phyloP scores from a whole-genome alignment of 345 rosid genomes.

The Ceriops zippeliana region DNA sequence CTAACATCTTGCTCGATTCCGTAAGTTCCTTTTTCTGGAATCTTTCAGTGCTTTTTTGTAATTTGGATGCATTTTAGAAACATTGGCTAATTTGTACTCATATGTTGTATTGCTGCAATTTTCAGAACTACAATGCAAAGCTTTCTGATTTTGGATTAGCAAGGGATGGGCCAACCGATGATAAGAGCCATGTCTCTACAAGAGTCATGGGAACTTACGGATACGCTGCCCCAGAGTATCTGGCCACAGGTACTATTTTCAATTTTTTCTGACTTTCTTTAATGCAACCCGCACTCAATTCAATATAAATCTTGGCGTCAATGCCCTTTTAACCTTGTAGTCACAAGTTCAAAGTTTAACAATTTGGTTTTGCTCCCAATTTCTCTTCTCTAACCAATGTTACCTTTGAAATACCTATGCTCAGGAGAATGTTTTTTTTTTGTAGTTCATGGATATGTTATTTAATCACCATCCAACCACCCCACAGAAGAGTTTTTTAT shows the following conservation, averaged over 20 bases:
- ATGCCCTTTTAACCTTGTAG: too few relatives aligned
- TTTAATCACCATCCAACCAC: neutral
- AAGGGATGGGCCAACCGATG: conserved; percentile 86
- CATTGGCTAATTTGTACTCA: neutral
- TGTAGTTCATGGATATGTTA: neutral
- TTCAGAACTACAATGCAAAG: conserved; percentile 78
- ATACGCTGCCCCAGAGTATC: conserved; percentile 96
- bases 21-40: conserved; percentile 32
- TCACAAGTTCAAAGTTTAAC: neutral
- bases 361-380: neutral
- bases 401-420: neutral
- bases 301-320: neutral
- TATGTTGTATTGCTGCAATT: neutral
- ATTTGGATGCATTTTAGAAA: neutral
- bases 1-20: conserved; percentile 85
- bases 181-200: conserved; percentile 90
- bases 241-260: conserved; percentile 57
- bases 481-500: too few relatives aligned
- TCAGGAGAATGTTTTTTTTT: too few relatives aligned
- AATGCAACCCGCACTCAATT: too few relatives aligned
- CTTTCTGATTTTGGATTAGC: conserved; percentile 98
- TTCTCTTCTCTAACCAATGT: neutral
- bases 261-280: neutral
- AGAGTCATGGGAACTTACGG: conserved; percentile 91
- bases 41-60: neutral